Conservation (phyloP, 2,329 filamentous ascomycete genomes). For the Cladosporium colombiae region DNA sequence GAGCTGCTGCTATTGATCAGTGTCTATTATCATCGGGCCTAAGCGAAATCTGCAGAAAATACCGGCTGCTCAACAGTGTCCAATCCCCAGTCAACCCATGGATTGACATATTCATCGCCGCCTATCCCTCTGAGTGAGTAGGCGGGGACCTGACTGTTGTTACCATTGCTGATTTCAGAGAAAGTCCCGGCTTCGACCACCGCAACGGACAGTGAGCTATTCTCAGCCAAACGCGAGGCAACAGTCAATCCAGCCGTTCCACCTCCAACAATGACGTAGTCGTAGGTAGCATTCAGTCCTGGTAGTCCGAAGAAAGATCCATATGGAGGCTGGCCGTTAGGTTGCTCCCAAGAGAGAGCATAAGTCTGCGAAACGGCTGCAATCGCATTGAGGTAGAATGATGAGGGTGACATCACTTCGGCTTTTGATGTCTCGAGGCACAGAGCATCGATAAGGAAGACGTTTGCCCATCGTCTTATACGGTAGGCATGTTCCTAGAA, state of each 20-base stretch:
- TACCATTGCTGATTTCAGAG: slow-evolving; percentile 35
- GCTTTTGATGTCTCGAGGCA: neutral
- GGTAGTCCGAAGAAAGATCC: slow-evolving; percentile 27
- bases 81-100: slow-evolving; percentile 35
- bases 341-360: slow-evolving; percentile 11
- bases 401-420: neutral
- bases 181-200: slow-evolving; percentile 37
- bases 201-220: slow-evolving; percentile 29
- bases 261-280: slow-evolving; percentile 33
- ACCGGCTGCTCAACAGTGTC: slow-evolving; percentile 30
- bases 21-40: no score
- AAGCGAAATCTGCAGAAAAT: neutral
- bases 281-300: slow-evolving; percentile 25
- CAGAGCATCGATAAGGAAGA: neutral
- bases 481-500: neutral
- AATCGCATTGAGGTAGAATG: neutral
- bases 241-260: slow-evolving; percentile 32
- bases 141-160: slow-evolving; percentile 33
- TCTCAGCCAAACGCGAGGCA: slow-evolving; percentile 29
- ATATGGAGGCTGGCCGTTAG: neutral
- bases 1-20: slow-evolving; percentile 18
- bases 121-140: slow-evolving; percentile 26
- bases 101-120: slow-evolving; percentile 23
- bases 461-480: neutral
- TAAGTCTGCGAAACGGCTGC: neutral